phyloP scores from a whole-genome alignment of 768 basidiomycete species.

The Kwoniella mangroviensis region DNA sequence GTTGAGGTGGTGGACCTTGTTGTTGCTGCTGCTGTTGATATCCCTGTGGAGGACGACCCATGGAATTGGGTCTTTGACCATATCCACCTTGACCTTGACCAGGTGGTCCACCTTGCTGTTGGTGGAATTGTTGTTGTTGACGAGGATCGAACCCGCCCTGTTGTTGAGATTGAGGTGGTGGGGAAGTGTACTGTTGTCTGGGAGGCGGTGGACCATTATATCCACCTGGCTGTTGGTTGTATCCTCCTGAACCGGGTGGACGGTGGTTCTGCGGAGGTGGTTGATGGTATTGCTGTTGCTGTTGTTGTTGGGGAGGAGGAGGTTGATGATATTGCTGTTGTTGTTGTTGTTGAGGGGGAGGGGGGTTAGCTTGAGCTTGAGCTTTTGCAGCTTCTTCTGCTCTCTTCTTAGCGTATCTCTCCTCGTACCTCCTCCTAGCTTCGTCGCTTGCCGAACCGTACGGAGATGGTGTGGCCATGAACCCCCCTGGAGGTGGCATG shows the following conservation, averaged over 20 bases:
- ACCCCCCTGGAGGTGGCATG: constrained; percentile 23
- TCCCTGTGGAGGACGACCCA: constrained; percentile 17
- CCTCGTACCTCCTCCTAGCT: constrained; percentile 53
- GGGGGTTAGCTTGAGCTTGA: constrained; percentile 6
- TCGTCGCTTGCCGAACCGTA: constrained; percentile 52
- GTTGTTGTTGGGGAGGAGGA: constrained; percentile 23
- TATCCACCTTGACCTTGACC: constrained; percentile 19
- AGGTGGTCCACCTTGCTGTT: constrained; percentile 23
- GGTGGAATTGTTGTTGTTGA: constrained; percentile 24
- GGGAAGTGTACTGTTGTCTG: constrained; percentile 21
- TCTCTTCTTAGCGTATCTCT: constrained; percentile 51
- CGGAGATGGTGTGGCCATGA: constrained; percentile 42
- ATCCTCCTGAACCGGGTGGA: neutral
- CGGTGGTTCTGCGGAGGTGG: neutral
- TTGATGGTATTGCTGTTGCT: constrained; percentile 10
- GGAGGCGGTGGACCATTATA: constrained; percentile 25
- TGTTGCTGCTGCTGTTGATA: constrained; percentile 33
- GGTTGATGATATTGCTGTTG: constrained; percentile 18
- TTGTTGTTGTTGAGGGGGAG: constrained; percentile 18
- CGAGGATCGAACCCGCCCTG: constrained; percentile 20
- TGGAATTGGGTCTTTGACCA: constrained; percentile 5
- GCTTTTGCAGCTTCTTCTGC: constrained; percentile 42
- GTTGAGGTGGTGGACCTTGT: constrained; percentile 20
- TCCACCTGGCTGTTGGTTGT: constrained; percentile 11
- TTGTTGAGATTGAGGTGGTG: constrained; percentile 14